Percentiles rank a stretch among this genome's conserved stretches.
Evolutionary conservation across 768 basidiomycete species (phyloP).

Genomic region (Pulveroboletus sp.): DNA sequence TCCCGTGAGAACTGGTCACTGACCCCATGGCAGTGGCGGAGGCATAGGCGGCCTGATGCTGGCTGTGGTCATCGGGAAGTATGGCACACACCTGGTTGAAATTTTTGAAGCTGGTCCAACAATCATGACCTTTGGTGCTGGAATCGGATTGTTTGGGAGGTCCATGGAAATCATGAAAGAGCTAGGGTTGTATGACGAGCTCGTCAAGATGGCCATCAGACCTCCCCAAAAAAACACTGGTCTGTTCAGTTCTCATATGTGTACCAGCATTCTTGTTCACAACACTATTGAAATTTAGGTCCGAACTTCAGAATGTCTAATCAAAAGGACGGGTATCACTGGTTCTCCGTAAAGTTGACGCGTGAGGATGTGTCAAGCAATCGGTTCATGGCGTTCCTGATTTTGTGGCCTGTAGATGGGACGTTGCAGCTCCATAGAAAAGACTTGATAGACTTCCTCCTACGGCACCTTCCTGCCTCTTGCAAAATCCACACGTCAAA

Average conservation of each 20-base stretch:
- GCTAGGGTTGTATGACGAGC: conserved; percentile 36
- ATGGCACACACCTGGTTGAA: conserved; percentile 30
- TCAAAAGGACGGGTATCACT: conserved; percentile 28
- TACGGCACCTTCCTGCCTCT: conserved; percentile 24
- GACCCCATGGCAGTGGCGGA: conserved; percentile 28
- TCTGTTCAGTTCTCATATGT: not conserved
- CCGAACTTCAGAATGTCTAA: conserved; percentile 32
- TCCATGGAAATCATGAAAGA: conserved; percentile 37
- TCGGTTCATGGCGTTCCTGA: not conserved
- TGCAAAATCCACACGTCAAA: conserved; percentile 34
- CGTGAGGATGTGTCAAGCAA: conserved; percentile 12
- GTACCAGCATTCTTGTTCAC: not conserved
- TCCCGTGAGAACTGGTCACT: not conserved
- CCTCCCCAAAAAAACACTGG: conserved; percentile 18
- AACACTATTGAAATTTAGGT: conserved; percentile 6
- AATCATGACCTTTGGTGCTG: conserved; percentile 42
- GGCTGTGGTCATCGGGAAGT: conserved; percentile 28
- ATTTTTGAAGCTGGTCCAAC: conserved; percentile 39
- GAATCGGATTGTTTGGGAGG: conserved; percentile 45
- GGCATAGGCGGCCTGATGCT: conserved; percentile 36
- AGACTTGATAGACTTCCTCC: conserved; percentile 32
- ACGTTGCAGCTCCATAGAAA: conserved; percentile 33
- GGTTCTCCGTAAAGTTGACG: conserved; percentile 22
- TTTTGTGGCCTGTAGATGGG: conserved; percentile 22
- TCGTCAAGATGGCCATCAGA: conserved; percentile 13